phyloP scores from a whole-genome alignment of 345 rosid species.

The Brassica napus region Da-Ae NC_063438.1:17934501-17935000 shows the following conservation, averaged over 20 bases:
- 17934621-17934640: background rate
- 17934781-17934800: background rate
- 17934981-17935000: background rate
- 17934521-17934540: constrained; percentile 46
- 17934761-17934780: constrained; percentile 3
- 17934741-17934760: background rate
- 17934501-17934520: constrained; percentile 36
- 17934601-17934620: background rate
- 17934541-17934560: constrained; percentile 45
- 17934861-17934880: background rate
- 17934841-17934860: constrained; percentile 1
- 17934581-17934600: constrained; percentile 7
- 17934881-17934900: constrained; percentile 4
- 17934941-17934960: background rate
- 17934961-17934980: background rate
- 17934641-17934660: background rate
- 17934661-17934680: background rate
- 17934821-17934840: constrained; percentile 10
- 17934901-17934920: background rate
- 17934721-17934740: background rate
- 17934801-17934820: background rate
- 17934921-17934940: background rate
- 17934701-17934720: background rate
- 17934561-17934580: constrained; percentile 50
- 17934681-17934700: constrained; percentile 1